Percentiles rank a stretch among this genome's conserved stretches.
Evolutionary conservation across 2,329 filamentous ascomycete genomes (phyloP).

Genomic region (Cryoendolithus antarcticus): DNA sequence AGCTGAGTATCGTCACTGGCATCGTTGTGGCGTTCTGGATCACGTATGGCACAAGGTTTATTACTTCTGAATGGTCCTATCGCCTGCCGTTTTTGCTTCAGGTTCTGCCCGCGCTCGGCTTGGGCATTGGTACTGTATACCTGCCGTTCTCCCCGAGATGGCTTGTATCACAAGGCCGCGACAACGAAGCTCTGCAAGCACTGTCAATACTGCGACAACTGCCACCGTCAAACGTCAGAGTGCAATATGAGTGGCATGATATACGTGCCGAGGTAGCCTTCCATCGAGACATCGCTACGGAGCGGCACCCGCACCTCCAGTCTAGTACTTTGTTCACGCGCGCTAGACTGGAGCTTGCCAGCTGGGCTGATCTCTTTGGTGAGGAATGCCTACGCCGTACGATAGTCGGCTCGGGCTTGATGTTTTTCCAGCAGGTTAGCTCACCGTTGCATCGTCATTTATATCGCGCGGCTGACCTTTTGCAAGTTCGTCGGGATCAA

Average conservation of each 20-base stretch:
- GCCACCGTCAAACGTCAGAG: slow-evolving; percentile 35
- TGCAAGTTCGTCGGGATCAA: slow-evolving; percentile 28
- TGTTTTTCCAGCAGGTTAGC: slow-evolving; percentile 45
- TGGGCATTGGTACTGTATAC: slow-evolving; percentile 21
- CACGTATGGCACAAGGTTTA: slow-evolving; percentile 41
- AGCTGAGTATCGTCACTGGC: slow-evolving; percentile 35
- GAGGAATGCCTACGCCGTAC: slow-evolving; percentile 35
- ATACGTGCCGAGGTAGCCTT: slow-evolving; percentile 44
- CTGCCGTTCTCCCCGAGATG: slow-evolving; percentile 25
- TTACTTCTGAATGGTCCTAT: slow-evolving; percentile 35
- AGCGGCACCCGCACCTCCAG: slow-evolving; percentile 24
- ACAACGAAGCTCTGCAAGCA: slow-evolving; percentile 19
- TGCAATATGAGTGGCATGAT: slow-evolving; percentile 41
- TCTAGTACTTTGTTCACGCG: slow-evolving; percentile 14
- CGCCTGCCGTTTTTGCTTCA: slow-evolving; percentile 37
- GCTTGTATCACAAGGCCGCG: slow-evolving; percentile 19
- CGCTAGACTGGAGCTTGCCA: slow-evolving; percentile 32
- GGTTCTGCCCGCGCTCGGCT: slow-evolving; percentile 24
- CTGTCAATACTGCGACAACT: slow-evolving; percentile 25
- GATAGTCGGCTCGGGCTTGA: slow-evolving; percentile 39
- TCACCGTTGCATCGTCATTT: slow-evolving; percentile 4
- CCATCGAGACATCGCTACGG: slow-evolving; percentile 32
- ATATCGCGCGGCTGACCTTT: neutral
- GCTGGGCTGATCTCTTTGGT: slow-evolving; percentile 38
- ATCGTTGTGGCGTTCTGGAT: slow-evolving; percentile 43